Evolutionary conservation across 208 protist species (phyloP).

Genomic region (Trypanosoma conorhini): DNA sequence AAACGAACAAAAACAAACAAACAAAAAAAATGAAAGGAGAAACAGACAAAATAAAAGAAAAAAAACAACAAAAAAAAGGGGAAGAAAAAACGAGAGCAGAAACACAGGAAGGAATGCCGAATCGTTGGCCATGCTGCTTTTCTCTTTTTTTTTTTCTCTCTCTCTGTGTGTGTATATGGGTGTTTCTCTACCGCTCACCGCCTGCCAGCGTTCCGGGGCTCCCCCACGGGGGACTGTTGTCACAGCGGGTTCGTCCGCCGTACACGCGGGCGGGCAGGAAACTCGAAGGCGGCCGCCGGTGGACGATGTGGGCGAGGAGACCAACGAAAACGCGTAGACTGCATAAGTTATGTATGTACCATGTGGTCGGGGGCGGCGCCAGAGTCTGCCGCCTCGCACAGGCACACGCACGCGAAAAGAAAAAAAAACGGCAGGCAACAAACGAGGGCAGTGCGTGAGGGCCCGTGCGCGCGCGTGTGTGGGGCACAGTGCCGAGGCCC

Average conservation of each 20-base stretch:
- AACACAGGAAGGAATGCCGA: not conserved
- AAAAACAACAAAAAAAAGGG: not conserved
- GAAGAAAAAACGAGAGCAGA: not conserved
- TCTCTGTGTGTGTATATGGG: not conserved
- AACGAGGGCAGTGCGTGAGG: not conserved
- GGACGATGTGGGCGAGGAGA: not conserved
- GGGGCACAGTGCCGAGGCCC: not conserved
- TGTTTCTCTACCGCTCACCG: not conserved
- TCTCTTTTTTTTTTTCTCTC: too few relatives aligned
- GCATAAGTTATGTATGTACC: not conserved
- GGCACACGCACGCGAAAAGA: not conserved
- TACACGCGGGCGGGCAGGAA: not conserved
- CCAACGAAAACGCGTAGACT: not conserved
- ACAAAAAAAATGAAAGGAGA: not conserved
- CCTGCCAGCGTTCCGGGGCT: not conserved
- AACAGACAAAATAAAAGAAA: not conserved
- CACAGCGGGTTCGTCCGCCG: not conserved
- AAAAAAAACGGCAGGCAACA: not conserved
- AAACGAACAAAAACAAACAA: slow-evolving; percentile 1
- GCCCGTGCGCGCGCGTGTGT: not conserved
- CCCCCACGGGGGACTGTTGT: not conserved
- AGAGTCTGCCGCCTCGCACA: too few relatives aligned
- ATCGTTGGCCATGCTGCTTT: not conserved
- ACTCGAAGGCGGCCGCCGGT: not conserved
- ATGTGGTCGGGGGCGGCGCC: not conserved